Evolutionary conservation across 208 protist species (phyloP).

Genomic region (Leptomonas pyrrhocoris): DNA sequence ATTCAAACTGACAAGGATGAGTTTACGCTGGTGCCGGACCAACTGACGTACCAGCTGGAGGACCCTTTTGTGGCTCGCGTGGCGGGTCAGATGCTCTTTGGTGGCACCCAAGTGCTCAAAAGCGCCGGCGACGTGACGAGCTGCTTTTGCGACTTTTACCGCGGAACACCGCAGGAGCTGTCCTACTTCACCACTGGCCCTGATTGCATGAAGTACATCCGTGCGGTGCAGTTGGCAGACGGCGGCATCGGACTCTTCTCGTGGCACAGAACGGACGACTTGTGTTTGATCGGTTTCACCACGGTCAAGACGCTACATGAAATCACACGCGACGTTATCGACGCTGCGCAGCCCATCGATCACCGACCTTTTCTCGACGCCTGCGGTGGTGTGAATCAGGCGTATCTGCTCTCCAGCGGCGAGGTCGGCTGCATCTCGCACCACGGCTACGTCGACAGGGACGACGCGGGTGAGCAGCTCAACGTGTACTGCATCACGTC

Average conservation of each 20-base stretch:
- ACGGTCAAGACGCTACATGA: conserved; percentile 40
- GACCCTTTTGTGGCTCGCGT: conserved; percentile 52
- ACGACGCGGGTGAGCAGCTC: conserved; percentile 37
- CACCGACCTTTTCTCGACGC: conserved; percentile 54
- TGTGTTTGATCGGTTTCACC: conserved; percentile 48
- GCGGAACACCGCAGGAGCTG: conserved; percentile 31
- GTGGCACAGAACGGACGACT: conserved; percentile 21
- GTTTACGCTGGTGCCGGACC: conserved; percentile 42
- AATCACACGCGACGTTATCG: conserved; percentile 38
- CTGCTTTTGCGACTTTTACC: conserved; percentile 59
- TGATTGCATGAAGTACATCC: conserved; percentile 63
- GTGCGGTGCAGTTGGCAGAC: conserved; percentile 40
- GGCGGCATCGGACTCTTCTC: conserved; percentile 57
- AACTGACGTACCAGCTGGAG: conserved; percentile 44
- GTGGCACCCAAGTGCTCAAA: conserved; percentile 59
- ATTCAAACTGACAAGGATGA: conserved; percentile 58
- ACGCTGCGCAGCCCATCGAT: conserved; percentile 54
- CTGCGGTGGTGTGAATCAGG: conserved; percentile 68
- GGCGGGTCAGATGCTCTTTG: conserved; percentile 43
- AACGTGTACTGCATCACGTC: conserved; percentile 62
- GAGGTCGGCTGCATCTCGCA: conserved; percentile 68
- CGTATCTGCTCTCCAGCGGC: conserved; percentile 53
- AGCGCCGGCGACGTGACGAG: conserved; percentile 29
- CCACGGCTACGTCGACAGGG: conserved; percentile 58
- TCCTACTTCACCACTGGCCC: conserved; percentile 60